Base-by-base conservation (phyloP, 768 basidiomycete species). In the Amanita pseudoporphyria region DNA sequence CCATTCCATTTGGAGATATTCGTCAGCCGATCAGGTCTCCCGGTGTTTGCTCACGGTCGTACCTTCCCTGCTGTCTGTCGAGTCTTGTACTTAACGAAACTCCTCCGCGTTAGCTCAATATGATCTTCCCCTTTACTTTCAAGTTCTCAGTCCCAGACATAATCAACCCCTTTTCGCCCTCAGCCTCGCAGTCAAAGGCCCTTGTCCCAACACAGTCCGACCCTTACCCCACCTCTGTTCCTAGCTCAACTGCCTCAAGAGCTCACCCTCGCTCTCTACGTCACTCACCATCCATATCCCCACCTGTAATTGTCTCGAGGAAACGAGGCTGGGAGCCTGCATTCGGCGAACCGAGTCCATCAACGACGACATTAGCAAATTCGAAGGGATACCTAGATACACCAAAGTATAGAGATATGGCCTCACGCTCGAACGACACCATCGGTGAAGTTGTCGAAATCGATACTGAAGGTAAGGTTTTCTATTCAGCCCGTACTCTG, bases 321-420 rank as follows among this genome's bases (percentile, higher is more conserved):
- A 86, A 86, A 63, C 68, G 87, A 61, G 83, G 82, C 26, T 88
- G 87, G 87, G 78, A 79, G 35, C 85, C 87, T 3, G 70, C 76
- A 1, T 71, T 69, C 49, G 69, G 77, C 37, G 79, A 78, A 54
- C 74, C 78, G 5, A 63, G 71, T 42, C 67, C 78, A 41, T 77
- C 71, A n/a, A n/a, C n/a, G n/a, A n/a, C n/a, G n/a, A n/a, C n/a
- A 3, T 63, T 76, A 2, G 64, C 78, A 3, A 80, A 76, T 2
- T 74, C 79, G 4, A 69, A 62, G 52, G 86, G 84, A 24, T 84
- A 82, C 63, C 45, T 87, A 32, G 80, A 85, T 10, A 28, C 26
- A 28, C 26, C 26, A 28, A 28, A 28, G 7, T 28, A 28, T 7
- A 7, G 26, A 28, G 26, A 28, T 7, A 28, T 28, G 26, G 26